A percentile compares a stretch with the other conserved stretches of the same genome.
These are phyloP conservation scores for Xylaria sp. DNA, from an alignment of 2,329 filamentous ascomycete species.

Conservation along the genomic window DNA sequence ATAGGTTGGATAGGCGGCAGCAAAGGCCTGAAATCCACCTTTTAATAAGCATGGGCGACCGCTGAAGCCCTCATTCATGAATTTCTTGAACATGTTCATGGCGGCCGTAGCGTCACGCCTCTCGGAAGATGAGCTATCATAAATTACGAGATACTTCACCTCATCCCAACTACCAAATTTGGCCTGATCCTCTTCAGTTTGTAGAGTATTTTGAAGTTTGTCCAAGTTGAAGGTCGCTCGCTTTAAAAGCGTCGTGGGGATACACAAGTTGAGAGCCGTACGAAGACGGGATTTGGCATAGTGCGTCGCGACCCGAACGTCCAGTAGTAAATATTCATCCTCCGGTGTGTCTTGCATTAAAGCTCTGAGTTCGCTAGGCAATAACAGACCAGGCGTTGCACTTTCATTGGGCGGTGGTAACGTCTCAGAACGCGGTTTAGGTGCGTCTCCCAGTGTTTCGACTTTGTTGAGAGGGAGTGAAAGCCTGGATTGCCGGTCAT, in stretches of 20 bases:
- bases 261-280: slow-evolving; percentile 90
- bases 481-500: slow-evolving; percentile 65
- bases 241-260: slow-evolving; percentile 93
- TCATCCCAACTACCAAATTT: slow-evolving; percentile 82
- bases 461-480: slow-evolving; percentile 63
- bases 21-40: slow-evolving; percentile 84
- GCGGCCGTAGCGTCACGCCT: slow-evolving; percentile 83
- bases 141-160: slow-evolving; percentile 83
- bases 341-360: slow-evolving; percentile 60
- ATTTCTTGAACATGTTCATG: slow-evolving; percentile 92
- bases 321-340: slow-evolving; percentile 74
- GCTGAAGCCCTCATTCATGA: slow-evolving; percentile 82
- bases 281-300: slow-evolving; percentile 79
- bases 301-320: slow-evolving; percentile 87
- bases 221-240: slow-evolving; percentile 88
- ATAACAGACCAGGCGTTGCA: slow-evolving; percentile 63
- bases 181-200: slow-evolving; percentile 73
- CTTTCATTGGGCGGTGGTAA: slow-evolving; percentile 63
- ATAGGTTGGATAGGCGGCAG: slow-evolving; percentile 71
- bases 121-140: slow-evolving; percentile 81
- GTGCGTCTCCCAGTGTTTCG: slow-evolving; percentile 53
- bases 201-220: slow-evolving; percentile 89
- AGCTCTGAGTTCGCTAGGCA: slow-evolving; percentile 64
- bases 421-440: slow-evolving; percentile 60
- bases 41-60: slow-evolving; percentile 80